These are phyloP conservation scores for Aphanomyces cochlioides DNA, from an alignment of 352 stramenopile species.

Conservation along the genomic window DNA sequence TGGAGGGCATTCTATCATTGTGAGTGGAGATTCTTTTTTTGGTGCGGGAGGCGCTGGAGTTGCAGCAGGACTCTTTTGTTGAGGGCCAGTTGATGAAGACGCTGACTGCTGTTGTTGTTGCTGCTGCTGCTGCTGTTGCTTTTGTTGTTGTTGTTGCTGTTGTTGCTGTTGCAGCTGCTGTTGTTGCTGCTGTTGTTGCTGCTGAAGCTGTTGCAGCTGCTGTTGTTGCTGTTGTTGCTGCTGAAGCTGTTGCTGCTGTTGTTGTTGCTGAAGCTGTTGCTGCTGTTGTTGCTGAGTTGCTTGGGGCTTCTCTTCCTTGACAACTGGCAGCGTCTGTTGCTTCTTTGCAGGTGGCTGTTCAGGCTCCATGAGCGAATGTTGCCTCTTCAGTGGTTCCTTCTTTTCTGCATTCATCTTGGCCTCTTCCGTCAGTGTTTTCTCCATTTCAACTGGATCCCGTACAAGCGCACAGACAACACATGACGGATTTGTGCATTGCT, in stretches of 20 bases:
- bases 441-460: constrained; percentile 74
- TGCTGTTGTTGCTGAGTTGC: no score
- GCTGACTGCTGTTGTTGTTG: no score
- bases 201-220: constrained; percentile 9
- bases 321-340: constrained; percentile 39
- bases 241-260: constrained; percentile 32
- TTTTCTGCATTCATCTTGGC: constrained; percentile 4
- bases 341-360: not conserved
- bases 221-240: not conserved
- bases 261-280: not conserved
- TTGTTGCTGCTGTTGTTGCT: not conserved
- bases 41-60: constrained; percentile 2
- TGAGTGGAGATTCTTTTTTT: not conserved
- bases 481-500: constrained; percentile 84
- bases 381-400: constrained; percentile 12
- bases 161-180: not conserved
- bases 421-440: constrained; percentile 3
- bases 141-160: not conserved
- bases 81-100: no score
- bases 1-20: constrained; percentile 18
- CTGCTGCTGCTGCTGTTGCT: not conserved
- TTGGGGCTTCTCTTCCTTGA: constrained; percentile 30
- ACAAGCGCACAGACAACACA: constrained; percentile 89
- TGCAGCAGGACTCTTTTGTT: not conserved
- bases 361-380: not conserved